These are phyloP conservation scores for Monosporozyma aquatica DNA, from an alignment of 805 yeast species.

Conservation along the genomic window DNA sequence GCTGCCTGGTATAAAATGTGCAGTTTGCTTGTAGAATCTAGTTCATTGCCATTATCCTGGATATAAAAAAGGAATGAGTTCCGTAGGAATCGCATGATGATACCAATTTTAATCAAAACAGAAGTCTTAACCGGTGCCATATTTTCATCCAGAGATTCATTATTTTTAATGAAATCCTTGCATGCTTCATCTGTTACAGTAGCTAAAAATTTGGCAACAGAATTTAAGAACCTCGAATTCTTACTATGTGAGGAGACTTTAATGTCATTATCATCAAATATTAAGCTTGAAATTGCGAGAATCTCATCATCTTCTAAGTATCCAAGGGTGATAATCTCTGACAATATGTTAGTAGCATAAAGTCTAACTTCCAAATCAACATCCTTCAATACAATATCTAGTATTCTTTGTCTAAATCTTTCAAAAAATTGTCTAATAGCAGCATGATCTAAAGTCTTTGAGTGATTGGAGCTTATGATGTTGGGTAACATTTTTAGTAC, in stretches of 20 bases:
- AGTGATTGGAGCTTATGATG: conserved; percentile 30
- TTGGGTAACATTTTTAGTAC: conserved; percentile 45
- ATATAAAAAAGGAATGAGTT: conserved; percentile 19
- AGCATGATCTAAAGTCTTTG: conserved; percentile 36
- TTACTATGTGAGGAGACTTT: conserved; percentile 27
- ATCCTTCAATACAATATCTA: conserved; percentile 54
- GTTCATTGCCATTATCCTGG: conserved; percentile 6
- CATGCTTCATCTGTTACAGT: conserved; percentile 35
- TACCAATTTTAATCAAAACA: conserved; percentile 19
- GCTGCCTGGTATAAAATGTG: conserved; percentile 26
- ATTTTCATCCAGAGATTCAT: conserved; percentile 11
- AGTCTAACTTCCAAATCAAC: conserved; percentile 47
- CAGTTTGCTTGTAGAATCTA: conserved; percentile 7
- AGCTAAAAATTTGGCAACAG: conserved; percentile 48
- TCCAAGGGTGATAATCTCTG: conserved; percentile 50
- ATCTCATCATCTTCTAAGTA: conserved; percentile 55
- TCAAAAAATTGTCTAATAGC: conserved; percentile 75
- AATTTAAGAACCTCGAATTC: conserved; percentile 30
- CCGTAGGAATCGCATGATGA: conserved; percentile 18
- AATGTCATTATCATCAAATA: conserved; percentile 33
- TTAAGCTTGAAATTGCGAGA: conserved; percentile 34
- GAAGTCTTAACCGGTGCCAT: conserved; percentile 12
- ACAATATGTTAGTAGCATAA: conserved; percentile 42
- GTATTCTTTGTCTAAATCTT: conserved; percentile 54
- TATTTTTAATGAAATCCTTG: conserved; percentile 31